Percentiles rank a stretch among this genome's conserved stretches.
These are phyloP conservation scores for Leccinum rimulosum DNA, from an alignment of 768 basidiomycete genomes.

Conservation along the genomic window DNA sequence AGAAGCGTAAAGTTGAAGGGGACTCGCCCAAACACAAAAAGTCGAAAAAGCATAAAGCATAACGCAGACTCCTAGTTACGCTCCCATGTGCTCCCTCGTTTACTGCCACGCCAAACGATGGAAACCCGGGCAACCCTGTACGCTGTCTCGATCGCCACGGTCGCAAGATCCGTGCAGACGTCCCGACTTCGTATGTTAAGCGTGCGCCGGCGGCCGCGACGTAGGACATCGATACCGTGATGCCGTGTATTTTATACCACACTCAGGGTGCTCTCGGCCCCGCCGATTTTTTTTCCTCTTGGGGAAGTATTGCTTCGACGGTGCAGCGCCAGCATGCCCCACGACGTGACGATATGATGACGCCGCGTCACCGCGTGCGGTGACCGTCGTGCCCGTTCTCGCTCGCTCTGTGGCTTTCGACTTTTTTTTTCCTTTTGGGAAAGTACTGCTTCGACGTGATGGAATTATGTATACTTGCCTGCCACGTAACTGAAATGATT, in stretches of 20 bases:
- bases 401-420: too few relatives aligned
- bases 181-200: neutral
- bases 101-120: neutral
- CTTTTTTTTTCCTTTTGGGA: too few relatives aligned
- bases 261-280: too few relatives aligned
- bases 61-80: constrained; percentile 26
- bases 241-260: neutral
- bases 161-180: neutral
- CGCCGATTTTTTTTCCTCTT: too few relatives aligned
- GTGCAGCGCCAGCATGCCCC: too few relatives aligned
- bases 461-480: too few relatives aligned
- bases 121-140: neutral
- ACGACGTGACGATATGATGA: too few relatives aligned
- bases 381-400: too few relatives aligned
- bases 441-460: too few relatives aligned
- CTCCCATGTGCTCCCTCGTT: neutral
- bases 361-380: too few relatives aligned
- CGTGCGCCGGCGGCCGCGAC: neutral
- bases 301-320: too few relatives aligned
- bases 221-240: neutral
- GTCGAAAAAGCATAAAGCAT: constrained; percentile 38
- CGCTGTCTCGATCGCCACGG: neutral
- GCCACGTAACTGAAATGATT: too few relatives aligned
- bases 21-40: constrained; percentile 50
- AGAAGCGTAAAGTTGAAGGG: constrained; percentile 49